Evolutionary conservation across 1,139 yeast species (phyloP), one percentile per base, ranked within the genome.

Genomic region (Debaryomycetaceae sp.): DNA sequence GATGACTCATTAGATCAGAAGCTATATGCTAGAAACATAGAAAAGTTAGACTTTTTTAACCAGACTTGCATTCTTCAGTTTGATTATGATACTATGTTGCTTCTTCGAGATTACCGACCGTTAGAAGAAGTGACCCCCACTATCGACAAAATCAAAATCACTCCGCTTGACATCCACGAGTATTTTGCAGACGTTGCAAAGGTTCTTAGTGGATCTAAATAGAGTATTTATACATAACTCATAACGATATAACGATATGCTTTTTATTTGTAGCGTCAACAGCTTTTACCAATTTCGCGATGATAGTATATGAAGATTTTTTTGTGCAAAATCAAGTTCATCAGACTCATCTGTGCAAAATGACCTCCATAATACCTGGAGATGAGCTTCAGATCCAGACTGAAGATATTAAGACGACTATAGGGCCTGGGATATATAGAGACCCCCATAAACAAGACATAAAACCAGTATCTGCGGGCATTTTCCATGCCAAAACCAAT

Each of bases 361-460:
- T 51, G 50, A 33, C 31, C 31, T 8, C 31, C 3, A 27, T 68
- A 46, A 51, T 68, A 51, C 79, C 78, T 6, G 79, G 79, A 5
- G 78, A 74, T 49, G 45, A 57, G 4, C 58, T 73, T 27, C 56
- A 60, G 5, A 42, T 61, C n/a, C 57, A 41, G 36, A 38, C 52
- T 5, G 56, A 54, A 9, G 50, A 52, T 9, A 49, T 59, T 6
- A 63, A 65, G 33, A 60, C 70, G 24, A 64, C 67, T 17, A 62
- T 73, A 24, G 79, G 79, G 0, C 79, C 79, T 1, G 78, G 78
- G 0, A 57, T 73, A 9, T 71, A 72, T 50, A 72, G 70, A 45
- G 54, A 60, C 39, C 75, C 77, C 1, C 53, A 54, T 36, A 55
- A 66, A 1, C 72, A 70, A 47, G 49, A 51, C 5, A 57, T 73